Evolutionary conservation across 2,329 filamentous ascomycete genomes (phyloP), one percentile per base, ranked within the genome.

Genomic region (Xylariomycetidae sp.): DNA sequence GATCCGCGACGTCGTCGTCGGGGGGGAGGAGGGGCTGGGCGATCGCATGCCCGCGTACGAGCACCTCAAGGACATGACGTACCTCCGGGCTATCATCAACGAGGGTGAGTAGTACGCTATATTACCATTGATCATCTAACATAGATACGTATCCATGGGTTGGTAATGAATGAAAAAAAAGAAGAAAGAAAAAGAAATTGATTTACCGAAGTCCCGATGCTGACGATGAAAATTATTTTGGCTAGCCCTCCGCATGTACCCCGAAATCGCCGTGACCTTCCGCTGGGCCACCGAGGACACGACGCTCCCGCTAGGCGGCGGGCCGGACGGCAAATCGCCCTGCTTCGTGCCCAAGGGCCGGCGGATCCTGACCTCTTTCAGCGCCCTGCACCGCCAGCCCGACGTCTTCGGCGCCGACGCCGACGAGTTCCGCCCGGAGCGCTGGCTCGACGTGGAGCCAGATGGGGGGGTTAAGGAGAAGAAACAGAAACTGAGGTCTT

Each of bases 371-470:
- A 37, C 39, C 38, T 15, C 19, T 10, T 37, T 37, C 13, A 37
- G 42, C 20, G 33, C 33, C 6, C 31, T 42, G 9, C 36, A 44
- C 19, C 38, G 41, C 16, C 18, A 41, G 27, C 27, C 38, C 8
- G 16, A 33, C 2, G 39, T 42, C 2, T 44, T 39, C 28, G 41
- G 41, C 2, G 25, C 37, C 4, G 39, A 41, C 12, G 36, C 40
- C 14, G 41, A 44, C 16, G 20, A 17, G 2, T 44, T 44, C 19
- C 13, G 35, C 15, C 39, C 38, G 4, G 38, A 44, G 26, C 36
- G 38, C n/a, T 40, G 37, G 41, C 26, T 37, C 19, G n/a, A 22
- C 4, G 37, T 41, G 27, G 35, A 38, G 30, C 37, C 40, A 15
- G 25, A 12, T n/a, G n/a, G n/a, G n/a, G n/a, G n/a, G n/a, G n/a